These are phyloP conservation scores for Pichia sp. DNA, from an alignment of 1,139 yeast genomes.

Conservation along the genomic window DNA sequence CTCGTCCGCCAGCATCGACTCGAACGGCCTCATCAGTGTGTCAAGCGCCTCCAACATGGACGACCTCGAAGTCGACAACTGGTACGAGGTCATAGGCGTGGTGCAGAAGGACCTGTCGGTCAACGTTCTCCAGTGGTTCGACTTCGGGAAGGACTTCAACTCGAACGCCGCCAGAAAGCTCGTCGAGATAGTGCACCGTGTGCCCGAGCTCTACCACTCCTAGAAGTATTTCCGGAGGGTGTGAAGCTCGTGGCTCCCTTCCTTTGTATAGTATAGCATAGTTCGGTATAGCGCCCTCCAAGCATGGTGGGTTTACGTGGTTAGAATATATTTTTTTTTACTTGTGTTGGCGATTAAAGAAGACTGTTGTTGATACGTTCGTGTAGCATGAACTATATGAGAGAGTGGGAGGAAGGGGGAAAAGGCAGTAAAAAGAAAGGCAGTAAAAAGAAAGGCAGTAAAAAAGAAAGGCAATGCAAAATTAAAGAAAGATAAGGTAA, in stretches of 20 bases:
- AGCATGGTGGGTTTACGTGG: background rate
- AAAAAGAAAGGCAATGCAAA: background rate
- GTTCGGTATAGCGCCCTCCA: background rate
- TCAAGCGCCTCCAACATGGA: conserved; percentile 19
- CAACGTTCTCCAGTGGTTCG: conserved; percentile 33
- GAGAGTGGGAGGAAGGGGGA: background rate
- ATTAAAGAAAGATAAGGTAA: background rate
- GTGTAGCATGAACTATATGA: background rate
- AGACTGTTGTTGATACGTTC: background rate
- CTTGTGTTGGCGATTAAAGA: background rate
- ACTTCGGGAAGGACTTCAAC: conserved; percentile 34
- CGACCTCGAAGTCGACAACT: conserved; percentile 27
- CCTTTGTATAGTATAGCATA: background rate
- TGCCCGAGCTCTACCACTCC: conserved; percentile 13
- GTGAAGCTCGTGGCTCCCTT: background rate
- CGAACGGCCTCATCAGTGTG: conserved; percentile 27
- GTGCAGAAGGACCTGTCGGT: conserved; percentile 31
- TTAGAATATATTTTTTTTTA: background rate
- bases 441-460: background rate
- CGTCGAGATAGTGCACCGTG: conserved; percentile 27
- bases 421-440: background rate
- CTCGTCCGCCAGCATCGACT: conserved; percentile 16
- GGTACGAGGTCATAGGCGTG: conserved; percentile 37
- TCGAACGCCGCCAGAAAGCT: conserved; percentile 34
- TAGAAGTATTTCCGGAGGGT: background rate